These are phyloP conservation scores for Monilinia fructigena DNA, from an alignment of 2,329 filamentous ascomycete genomes.

Conservation along the genomic window DNA sequence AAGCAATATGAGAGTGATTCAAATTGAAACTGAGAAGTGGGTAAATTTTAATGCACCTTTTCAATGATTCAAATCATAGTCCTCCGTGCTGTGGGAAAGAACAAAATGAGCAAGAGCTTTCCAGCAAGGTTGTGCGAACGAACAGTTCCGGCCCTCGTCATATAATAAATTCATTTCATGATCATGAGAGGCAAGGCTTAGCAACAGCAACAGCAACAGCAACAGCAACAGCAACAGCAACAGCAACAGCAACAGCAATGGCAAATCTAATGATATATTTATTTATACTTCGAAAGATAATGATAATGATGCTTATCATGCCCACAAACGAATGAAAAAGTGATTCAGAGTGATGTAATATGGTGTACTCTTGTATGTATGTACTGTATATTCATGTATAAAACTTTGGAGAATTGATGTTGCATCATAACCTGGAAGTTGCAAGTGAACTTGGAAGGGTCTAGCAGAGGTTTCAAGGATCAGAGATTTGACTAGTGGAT, in stretches of 20 bases:
- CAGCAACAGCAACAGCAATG: neutral
- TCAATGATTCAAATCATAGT: neutral
- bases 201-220: no score
- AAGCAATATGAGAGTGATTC: neutral
- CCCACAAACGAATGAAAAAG: neutral
- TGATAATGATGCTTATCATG: neutral
- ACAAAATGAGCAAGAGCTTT: slow-evolving; percentile 19
- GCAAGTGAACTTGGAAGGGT: neutral
- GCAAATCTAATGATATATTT: neutral
- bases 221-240: no score
- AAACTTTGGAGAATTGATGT: neutral
- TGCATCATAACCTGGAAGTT: neutral
- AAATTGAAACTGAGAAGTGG: neutral
- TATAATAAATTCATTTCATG: neutral
- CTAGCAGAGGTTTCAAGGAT: neutral
- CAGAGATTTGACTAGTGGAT: neutral
- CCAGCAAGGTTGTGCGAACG: neutral
- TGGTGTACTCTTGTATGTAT: neutral
- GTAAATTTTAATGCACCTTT: neutral
- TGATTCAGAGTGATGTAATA: no score
- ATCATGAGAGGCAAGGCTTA: no score
- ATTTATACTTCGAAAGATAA: neutral
- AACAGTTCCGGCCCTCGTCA: neutral
- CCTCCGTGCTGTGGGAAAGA: neutral
- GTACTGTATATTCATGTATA: neutral